Evolutionary conservation across 805 yeast species (phyloP), one percentile per base, ranked within the genome.

Genomic region (Myxozyma monticola): DNA sequence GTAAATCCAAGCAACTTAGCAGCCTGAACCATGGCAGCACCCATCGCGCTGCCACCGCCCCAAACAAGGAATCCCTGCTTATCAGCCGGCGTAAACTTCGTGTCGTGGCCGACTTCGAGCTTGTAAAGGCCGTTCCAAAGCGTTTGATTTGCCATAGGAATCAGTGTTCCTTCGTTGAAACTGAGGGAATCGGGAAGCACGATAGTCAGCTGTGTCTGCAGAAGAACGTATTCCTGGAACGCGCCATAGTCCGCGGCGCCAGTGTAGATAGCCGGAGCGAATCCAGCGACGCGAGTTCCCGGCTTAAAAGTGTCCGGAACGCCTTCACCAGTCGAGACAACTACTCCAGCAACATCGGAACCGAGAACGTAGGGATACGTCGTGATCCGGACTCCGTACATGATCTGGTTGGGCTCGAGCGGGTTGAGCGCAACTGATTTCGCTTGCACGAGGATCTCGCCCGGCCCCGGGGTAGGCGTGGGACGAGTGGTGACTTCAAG

Each of bases 21-120:
- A 38, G 81, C 56, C 70, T 85, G 90, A 48, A 82, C 75, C 9
- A 81, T 79, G 21, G 70, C 41, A 42, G 70, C 71, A 22, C 88
- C 89, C 9, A 83, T 73, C 18, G 84, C 75, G 18, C 85, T 74
- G n/a, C 87, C 79, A 56, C 85, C 90, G 61, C 84, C 83, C 82
- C 84, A 79, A 38, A 81, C 69, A 42, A 81, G 62, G 34, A 81
- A 3, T 14, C 9, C n/a, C 45, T 21, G 14, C 22, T 21, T 15
- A 24, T 28, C 12, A 39, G 24, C 5, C 56, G 56, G 2, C 6
- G 42, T 8, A n/a, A n/a, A n/a, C 25, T 24, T 10, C 37, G 40
- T 1, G 3, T 33, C 29, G 36, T 44, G 36, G 7, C 21, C 8
- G 17, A 18, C 18, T 48, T 25, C 34, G 25, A 29, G 33, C 8